Percentiles rank a stretch among this genome's conserved stretches.
Evolutionary conservation across 495 filamentous ascomycete genomes (phyloP).

Genomic region (Astrocystis sublimbata): DNA sequence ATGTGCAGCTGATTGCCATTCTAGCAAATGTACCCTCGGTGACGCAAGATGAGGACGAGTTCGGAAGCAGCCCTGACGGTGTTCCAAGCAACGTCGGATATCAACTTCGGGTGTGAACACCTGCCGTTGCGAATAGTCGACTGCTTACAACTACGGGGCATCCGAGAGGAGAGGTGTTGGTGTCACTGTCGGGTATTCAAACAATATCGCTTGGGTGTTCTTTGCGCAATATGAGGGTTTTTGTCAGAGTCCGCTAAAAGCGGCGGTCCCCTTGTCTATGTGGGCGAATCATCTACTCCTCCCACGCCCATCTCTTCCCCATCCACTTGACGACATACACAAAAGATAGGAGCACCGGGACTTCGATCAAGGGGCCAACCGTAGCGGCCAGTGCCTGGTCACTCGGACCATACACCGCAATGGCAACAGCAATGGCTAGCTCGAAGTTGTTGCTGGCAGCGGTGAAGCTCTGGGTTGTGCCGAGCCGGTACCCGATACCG

Average conservation of each 20-base stretch:
- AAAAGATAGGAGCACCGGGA: slow-evolving; percentile 77
- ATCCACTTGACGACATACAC: slow-evolving; percentile 75
- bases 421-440: slow-evolving; percentile 87
- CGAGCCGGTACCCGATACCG: slow-evolving; percentile 74
- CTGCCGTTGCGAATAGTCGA: no score
- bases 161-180: no score
- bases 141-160: neutral
- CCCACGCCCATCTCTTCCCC: slow-evolving; percentile 58
- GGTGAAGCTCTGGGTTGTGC: slow-evolving; percentile 84
- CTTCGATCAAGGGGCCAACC: slow-evolving; percentile 88
- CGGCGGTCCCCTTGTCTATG: neutral
- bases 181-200: neutral
- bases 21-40: neutral
- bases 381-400: slow-evolving; percentile 88
- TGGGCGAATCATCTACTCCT: slow-evolving; percentile 31
- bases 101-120: no score
- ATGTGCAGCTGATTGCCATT: neutral
- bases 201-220: neutral
- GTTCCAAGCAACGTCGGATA: neutral
- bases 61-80: neutral
- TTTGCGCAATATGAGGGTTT: neutral
- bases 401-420: slow-evolving; percentile 80
- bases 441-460: slow-evolving; percentile 97
- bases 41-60: neutral
- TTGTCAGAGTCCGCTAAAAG: neutral